Conservation (phyloP, 2,329 filamentous ascomycete genomes). For the Fusarium nisikadoi region DNA sequence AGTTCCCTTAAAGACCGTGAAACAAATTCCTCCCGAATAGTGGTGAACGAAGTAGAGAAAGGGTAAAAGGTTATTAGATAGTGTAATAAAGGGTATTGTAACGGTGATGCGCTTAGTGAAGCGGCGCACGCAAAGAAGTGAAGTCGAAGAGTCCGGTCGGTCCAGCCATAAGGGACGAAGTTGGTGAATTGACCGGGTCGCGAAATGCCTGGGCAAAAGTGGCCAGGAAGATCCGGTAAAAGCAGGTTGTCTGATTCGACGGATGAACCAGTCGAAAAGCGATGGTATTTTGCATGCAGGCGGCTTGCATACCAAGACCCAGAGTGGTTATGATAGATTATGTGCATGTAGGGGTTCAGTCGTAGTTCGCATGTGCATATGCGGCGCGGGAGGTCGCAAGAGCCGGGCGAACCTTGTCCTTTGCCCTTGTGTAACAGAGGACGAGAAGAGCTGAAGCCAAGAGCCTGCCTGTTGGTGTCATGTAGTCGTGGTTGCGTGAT, state of each 20-base stretch:
- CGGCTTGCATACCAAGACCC: slow-evolving; percentile 34
- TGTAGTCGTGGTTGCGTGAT: slow-evolving; percentile 2
- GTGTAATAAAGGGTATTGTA: slow-evolving; percentile 39
- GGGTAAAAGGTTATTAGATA: slow-evolving; percentile 37
- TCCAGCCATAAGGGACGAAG: slow-evolving; percentile 41
- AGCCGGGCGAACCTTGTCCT: slow-evolving; percentile 35
- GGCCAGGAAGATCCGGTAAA: slow-evolving; percentile 32
- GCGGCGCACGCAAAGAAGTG: slow-evolving; percentile 33
- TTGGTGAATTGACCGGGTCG: slow-evolving; percentile 16
- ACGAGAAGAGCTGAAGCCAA: slow-evolving; percentile 15
- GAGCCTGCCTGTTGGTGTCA: slow-evolving; percentile 5
- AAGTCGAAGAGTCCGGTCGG: slow-evolving; percentile 42
- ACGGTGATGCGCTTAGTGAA: slow-evolving; percentile 25
- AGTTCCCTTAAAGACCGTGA: slow-evolving; percentile 40
- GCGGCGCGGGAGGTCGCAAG: slow-evolving; percentile 30
- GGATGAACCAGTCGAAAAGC: slow-evolving; percentile 4
- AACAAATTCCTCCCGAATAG: slow-evolving; percentile 40
- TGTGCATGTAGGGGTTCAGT: slow-evolving; percentile 35
- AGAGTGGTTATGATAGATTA: slow-evolving; percentile 32
- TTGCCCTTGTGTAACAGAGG: slow-evolving; percentile 33
- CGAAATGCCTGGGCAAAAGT: slow-evolving; percentile 10
- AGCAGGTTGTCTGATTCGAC: slow-evolving; percentile 38
- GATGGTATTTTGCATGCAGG: slow-evolving; percentile 10
- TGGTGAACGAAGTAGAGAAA: slow-evolving; percentile 31
- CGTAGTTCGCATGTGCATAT: slow-evolving; percentile 40